phyloP scores from a whole-genome alignment of 1,284 basidiomycete species.

The Leccinum variabile region DNA sequence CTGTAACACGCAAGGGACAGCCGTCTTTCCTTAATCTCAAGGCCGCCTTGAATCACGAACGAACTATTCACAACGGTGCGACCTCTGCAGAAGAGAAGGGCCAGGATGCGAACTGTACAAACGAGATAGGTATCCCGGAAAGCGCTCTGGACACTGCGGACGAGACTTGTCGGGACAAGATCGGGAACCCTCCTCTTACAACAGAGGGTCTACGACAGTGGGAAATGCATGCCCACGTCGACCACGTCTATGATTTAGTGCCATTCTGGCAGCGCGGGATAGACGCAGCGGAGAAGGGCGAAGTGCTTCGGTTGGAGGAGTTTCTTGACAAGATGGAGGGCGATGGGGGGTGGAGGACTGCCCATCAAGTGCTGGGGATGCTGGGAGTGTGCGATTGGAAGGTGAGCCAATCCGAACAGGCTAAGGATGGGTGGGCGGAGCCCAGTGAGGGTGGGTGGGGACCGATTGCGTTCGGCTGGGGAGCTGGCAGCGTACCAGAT shows the following conservation, averaged over 20 bases:
- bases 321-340: constrained; percentile 47
- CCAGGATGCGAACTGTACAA: constrained; percentile 9
- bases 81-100: constrained; percentile 22
- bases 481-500: background rate
- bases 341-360: constrained; percentile 31
- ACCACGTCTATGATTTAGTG: constrained; percentile 48
- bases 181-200: constrained; percentile 32
- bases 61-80: constrained; percentile 13
- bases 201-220: constrained; percentile 44
- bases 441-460: background rate
- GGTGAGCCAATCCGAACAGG: constrained; percentile 7
- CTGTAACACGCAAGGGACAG: constrained; percentile 13
- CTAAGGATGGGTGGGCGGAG: background rate
- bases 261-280: constrained; percentile 57
- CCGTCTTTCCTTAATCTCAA: constrained; percentile 17
- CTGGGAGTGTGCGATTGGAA: constrained; percentile 18
- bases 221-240: constrained; percentile 53
- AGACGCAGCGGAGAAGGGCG: constrained; percentile 50
- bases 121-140: background rate
- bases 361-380: constrained; percentile 31
- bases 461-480: constrained; percentile 11
- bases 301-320: constrained; percentile 47
- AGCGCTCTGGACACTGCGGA: constrained; percentile 15
- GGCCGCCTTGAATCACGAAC: constrained; percentile 27
- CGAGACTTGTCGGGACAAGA: constrained; percentile 22